phyloP scores from a whole-genome alignment of 2,329 filamentous ascomycete species.

The Pseudohalonectria lignicola region DNA sequence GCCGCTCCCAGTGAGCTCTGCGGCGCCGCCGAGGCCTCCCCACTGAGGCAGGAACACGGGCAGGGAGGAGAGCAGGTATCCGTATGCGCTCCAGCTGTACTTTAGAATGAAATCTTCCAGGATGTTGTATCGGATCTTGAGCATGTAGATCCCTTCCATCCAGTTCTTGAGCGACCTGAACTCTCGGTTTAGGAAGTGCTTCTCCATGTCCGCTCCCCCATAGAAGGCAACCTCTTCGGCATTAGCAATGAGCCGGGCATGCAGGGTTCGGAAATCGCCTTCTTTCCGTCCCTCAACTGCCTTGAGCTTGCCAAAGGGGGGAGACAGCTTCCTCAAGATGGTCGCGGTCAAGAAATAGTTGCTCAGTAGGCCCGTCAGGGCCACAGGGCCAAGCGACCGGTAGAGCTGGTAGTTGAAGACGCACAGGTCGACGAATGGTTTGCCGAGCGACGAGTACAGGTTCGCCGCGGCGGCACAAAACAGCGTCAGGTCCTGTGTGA shows the following conservation, averaged over 20 bases:
- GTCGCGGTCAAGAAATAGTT: conserved; percentile 95
- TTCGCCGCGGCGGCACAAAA: conserved; percentile 91
- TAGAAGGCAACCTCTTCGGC: conserved; percentile 98
- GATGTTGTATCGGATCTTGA: conserved; percentile 98
- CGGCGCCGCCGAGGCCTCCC: conserved; percentile 69
- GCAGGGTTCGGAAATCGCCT: conserved; percentile 85
- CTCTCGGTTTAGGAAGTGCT: conserved; percentile 80
- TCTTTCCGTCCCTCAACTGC: conserved; percentile 92
- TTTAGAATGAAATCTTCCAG: conserved; percentile 97
- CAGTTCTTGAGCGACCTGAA: conserved; percentile 88
- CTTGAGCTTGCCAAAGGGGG: conserved; percentile 93
- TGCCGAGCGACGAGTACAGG: conserved; percentile 92
- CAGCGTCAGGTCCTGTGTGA: conserved; percentile 90
- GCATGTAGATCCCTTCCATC: conserved; percentile 98
- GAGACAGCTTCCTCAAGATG: conserved; percentile 76
- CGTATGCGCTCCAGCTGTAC: conserved; percentile 97
- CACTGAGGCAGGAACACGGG: conserved; percentile 91
- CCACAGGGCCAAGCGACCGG: conserved; percentile 78
- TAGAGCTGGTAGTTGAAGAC: conserved; percentile 99
- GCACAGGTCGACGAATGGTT: conserved; percentile 90
- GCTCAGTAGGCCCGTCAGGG: conserved; percentile 72
- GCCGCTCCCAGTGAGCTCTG: conserved; percentile 42
- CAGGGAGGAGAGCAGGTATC: conserved; percentile 84
- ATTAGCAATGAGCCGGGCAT: conserved; percentile 88
- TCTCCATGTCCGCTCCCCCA: conserved; percentile 89